These are phyloP conservation scores for Sclerotinia subarctica DNA, from an alignment of 2,329 filamentous ascomycete species.

Conservation along the genomic window DNA sequence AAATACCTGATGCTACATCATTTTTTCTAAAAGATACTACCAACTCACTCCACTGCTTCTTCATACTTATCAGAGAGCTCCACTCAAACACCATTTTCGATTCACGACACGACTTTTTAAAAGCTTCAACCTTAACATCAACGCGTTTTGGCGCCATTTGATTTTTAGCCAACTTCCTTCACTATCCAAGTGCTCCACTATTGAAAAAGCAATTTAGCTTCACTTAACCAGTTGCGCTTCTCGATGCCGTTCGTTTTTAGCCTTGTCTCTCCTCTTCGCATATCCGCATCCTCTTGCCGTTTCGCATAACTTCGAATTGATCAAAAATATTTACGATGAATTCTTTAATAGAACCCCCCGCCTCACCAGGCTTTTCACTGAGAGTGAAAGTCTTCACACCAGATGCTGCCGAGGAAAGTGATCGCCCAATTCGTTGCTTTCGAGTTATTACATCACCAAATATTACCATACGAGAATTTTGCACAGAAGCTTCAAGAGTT, in stretches of 20 bases:
- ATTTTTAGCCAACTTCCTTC: not conserved
- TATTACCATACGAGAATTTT: constrained; percentile 36
- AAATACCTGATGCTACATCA: not conserved
- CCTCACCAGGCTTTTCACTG: constrained; percentile 34
- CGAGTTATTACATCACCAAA: constrained; percentile 35
- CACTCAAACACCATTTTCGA: not conserved
- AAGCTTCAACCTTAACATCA: constrained; percentile 7
- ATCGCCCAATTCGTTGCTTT: constrained; percentile 35
- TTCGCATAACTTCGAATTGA: constrained; percentile 3
- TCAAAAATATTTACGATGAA: constrained; percentile 5
- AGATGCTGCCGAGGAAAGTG: constrained; percentile 25
- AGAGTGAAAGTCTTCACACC: constrained; percentile 36
- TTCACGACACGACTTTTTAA: not conserved
- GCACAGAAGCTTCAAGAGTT: constrained; percentile 34
- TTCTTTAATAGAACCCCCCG: constrained; percentile 33
- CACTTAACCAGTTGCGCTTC: not conserved
- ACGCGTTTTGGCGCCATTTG: constrained; percentile 15
- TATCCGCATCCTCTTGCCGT: not conserved
- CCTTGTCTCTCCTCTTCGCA: constrained; percentile 11
- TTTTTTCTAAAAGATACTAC: not conserved
- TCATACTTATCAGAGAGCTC: not conserved
- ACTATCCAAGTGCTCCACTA: constrained; percentile 12
- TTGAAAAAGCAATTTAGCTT: constrained; percentile 13
- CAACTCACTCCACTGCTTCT: not conserved
- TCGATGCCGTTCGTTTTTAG: constrained; percentile 11